Conservation (phyloP, 192 early-diverging fungal genomes). For the Umbelopsis sp. region DNA sequence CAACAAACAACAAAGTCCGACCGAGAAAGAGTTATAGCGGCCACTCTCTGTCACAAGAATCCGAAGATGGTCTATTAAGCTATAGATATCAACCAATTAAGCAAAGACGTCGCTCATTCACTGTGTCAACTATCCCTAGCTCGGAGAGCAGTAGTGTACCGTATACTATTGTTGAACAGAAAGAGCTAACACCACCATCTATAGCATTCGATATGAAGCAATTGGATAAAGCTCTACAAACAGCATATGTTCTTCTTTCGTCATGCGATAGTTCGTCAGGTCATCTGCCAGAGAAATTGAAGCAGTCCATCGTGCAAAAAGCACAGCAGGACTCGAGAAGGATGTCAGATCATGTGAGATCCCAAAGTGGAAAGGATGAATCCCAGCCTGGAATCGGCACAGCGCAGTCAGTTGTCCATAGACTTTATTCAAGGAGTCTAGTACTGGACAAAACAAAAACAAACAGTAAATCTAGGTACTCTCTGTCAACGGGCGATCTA, state of each 20-base stretch:
- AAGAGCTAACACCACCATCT: background rate
- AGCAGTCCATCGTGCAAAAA: background rate
- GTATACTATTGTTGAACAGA: background rate
- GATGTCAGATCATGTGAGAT: background rate
- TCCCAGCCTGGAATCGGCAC: background rate
- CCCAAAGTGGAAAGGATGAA: background rate
- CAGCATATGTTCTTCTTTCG: background rate
- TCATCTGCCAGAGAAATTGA: constrained; percentile 8
- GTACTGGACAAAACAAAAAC: background rate
- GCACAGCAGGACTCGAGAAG: background rate
- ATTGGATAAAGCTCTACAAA: background rate
- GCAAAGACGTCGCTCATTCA: background rate
- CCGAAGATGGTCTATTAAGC: background rate
- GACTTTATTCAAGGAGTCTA: background rate
- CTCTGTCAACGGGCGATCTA: background rate
- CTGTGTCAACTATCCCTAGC: background rate
- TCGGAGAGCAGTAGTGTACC: background rate
- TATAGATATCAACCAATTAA: background rate
- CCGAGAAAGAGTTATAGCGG: background rate
- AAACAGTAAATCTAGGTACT: background rate
- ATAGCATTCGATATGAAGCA: constrained; percentile 3
- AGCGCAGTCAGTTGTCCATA: background rate
- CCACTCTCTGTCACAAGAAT: background rate
- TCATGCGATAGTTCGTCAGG: background rate
- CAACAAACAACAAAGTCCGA: too few species aligned